Conservation (phyloP, 805 yeast species). For the Maudiozyma turicensis region DNA sequence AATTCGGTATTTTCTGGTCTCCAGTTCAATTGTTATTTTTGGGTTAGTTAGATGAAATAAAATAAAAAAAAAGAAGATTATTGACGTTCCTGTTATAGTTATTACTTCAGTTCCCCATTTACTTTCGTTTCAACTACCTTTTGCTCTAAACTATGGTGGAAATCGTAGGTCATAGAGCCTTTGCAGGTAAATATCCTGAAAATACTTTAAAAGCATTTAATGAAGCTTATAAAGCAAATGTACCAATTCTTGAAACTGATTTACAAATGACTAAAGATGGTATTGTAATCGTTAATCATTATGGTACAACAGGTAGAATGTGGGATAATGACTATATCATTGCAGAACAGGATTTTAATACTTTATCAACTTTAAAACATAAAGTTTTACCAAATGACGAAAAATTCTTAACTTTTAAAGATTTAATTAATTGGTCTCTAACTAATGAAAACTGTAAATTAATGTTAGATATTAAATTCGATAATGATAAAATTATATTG, state of each 20-base stretch:
- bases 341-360: constrained; percentile 29
- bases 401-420: constrained; percentile 35
- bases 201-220: constrained; percentile 38
- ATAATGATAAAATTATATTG: constrained; percentile 36
- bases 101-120: no score
- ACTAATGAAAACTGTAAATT: constrained; percentile 28
- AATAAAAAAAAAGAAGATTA: no score
- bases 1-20: no score
- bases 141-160: constrained; percentile 1
- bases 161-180: constrained; percentile 30
- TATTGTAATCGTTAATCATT: constrained; percentile 47
- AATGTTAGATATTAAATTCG: constrained; percentile 45
- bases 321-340: constrained; percentile 35
- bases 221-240: constrained; percentile 39
- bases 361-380: constrained; percentile 29
- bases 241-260: constrained; percentile 44
- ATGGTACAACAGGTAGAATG: constrained; percentile 39
- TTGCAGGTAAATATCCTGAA: constrained; percentile 33
- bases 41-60: no score
- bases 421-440: constrained; percentile 33
- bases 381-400: constrained; percentile 27
- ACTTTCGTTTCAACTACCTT: no score
- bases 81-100: no score
- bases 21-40: no score
- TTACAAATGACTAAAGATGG: constrained; percentile 46